Base-by-base conservation (phyloP, 352 stramenopile genomes). In the Phytopythium litorale region DNA sequence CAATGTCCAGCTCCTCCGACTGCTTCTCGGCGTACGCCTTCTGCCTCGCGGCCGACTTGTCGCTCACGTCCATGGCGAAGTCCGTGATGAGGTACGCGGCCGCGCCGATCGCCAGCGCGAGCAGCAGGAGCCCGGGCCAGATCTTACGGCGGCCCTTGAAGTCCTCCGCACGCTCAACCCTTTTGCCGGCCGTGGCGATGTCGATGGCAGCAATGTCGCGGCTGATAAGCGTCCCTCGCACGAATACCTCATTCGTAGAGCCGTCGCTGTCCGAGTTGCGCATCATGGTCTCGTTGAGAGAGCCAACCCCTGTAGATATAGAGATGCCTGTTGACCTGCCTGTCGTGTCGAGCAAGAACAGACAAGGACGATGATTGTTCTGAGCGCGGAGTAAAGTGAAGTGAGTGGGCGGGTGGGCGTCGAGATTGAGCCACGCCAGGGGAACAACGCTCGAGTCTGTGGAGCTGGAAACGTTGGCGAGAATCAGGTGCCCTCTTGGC, bases 101-200 rank as follows among this genome's bases (percentile, higher is more conserved):
- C 4, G 53, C 75, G 13, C 37, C 73, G 16, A 88, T 57, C 42
- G 89, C 68, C 6, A 69, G 30, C 28, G 88, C 9, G 7, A 92
- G 35, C 1, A 89, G 43, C 7, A 92, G 51, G 7, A 90, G 48
- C 11, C 80, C 80, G 0, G 82, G 79, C 80, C 80, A 89, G 40
- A 70, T 81, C 59, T 62, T 66, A 50, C 73, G 67, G 28, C 81
- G 80, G 13, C 84, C 84, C 46, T 90, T 91, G 71, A 90, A 93
- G 68, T 88, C 78, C 16, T 66, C 23, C 12, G 65, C 68, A 25
- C 73, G 75, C 65, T 90, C 81, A 1, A 52, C 48, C 32, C 71
- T 4, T 35, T 58, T 58, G 19, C 53, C 53, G 33, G 23, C 35
- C 8, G 53, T 13, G 33, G 35, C n/a, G 6, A 58, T 43, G 19